Evolutionary conservation across 2,329 filamentous ascomycete species (phyloP), one percentile per base, ranked within the genome.

Genomic region (Fusarium luffae): DNA sequence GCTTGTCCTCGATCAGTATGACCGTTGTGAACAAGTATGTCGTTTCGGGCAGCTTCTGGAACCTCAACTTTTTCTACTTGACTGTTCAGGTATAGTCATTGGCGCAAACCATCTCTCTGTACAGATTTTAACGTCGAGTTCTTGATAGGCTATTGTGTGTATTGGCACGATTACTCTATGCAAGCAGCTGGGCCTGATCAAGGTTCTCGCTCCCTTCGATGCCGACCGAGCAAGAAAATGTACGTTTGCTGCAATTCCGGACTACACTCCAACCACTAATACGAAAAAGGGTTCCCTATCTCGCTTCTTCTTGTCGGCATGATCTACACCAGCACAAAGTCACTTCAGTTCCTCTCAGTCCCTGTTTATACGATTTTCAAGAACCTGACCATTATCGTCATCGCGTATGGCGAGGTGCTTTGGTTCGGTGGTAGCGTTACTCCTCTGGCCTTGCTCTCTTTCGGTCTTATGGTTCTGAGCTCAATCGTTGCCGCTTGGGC

Each of bases 321-420:
- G 96, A 98, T 99, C 82, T 99, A 98, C 83, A 98, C 96, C 58
- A 91, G 93, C 77, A 96, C 93, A 77, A 98, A 98, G 85, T 94
- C 96, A 21, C 89, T 99, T 47, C 94, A 98, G 82, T 98, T 91
- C 82, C 92, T 99, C 66, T 98, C 94, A 32, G 97, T 99, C 59
- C 96, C 96, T 25, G 96, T 99, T 27, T 99, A 99, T 84, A 99
- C 96, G 59, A 99, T 99, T 80, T 99, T 99, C 88, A 99, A 99
- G 88, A 99, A 99, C 84, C 82, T 99, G 85, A 98, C 96, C 66
- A 99, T 97, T 80, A 98, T 99, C 76, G 90, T 98, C 71, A 99
- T 98, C 77, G 96, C 96, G 59, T 99, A 99, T 74, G 96, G 96
- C 74, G 96, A 99, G 83, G 95, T 99, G 30, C 87, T 99, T 55